A percentile compares a stretch with the other conserved stretches of the same genome.
Evolutionary conservation across 305 asterid species (phyloP).

Genomic region (Solanum aculeatissimum): DNA sequence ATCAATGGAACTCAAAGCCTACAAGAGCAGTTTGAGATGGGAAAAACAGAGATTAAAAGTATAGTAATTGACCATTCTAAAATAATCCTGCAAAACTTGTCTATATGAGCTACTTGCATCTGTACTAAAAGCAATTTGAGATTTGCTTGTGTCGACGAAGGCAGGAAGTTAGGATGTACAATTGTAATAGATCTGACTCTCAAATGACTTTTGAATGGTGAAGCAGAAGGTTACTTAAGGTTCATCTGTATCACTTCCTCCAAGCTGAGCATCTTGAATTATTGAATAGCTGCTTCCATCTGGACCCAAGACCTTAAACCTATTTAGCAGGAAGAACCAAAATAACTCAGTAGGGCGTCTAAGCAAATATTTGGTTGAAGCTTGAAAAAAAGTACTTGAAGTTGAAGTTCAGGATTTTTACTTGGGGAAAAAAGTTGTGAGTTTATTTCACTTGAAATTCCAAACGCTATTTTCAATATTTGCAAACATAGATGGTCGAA

Average conservation of each 20-base stretch:
- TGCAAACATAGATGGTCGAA: not conserved
- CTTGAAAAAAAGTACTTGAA: not conserved
- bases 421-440: not conserved
- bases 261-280: constrained; percentile 13
- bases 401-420: not conserved
- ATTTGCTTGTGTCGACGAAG: not conserved
- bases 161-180: constrained; percentile 18
- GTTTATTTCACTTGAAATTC: not conserved
- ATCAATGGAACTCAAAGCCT: not conserved
- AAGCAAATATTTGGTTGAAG: not conserved
- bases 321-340: constrained; percentile 8
- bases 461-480: not conserved
- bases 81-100: constrained; percentile 2
- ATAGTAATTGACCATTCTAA: not conserved
- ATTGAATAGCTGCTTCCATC: constrained; percentile 36
- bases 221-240: constrained; percentile 3
- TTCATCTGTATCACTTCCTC: constrained; percentile 40
- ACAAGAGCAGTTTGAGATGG: not conserved
- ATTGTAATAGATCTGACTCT: not conserved
- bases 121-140: not conserved
- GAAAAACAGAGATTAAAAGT: not conserved
- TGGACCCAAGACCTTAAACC: constrained; percentile 71
- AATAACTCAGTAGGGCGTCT: not conserved
- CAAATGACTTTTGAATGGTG: not conserved
- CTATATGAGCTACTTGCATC: not conserved